Percentiles rank a stretch among this genome's conserved stretches.
phyloP scores from a whole-genome alignment of 305 asterid species.

The Fraxinus sp. region DNA sequence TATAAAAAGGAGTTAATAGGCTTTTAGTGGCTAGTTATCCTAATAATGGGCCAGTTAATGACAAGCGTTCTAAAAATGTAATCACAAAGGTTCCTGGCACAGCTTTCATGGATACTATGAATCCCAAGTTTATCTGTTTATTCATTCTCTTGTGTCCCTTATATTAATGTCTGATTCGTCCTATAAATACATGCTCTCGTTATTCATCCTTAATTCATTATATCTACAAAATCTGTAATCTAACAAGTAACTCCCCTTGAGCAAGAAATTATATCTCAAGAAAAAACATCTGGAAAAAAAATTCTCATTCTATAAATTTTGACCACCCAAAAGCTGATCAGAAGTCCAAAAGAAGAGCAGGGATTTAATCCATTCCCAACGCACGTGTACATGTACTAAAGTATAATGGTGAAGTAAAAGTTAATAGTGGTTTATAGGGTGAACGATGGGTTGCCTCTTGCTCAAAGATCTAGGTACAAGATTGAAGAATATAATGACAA shows the following conservation, averaged over 20 bases:
- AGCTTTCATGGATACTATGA: neutral
- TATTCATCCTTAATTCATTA: neutral
- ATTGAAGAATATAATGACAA: slow-evolving; percentile 23
- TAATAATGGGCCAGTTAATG: neutral
- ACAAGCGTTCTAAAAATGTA: neutral
- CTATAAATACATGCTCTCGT: neutral
- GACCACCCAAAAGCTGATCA: neutral
- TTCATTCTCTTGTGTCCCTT: neutral
- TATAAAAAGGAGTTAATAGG: neutral
- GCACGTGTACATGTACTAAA: neutral
- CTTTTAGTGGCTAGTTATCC: neutral
- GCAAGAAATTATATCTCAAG: neutral
- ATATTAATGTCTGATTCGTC: neutral
- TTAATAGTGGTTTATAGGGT: slow-evolving; percentile 33
- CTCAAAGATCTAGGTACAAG: slow-evolving; percentile 32
- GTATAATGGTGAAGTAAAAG: slow-evolving; percentile 32
- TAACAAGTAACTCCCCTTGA: neutral
- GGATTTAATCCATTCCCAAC: neutral
- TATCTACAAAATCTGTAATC: neutral
- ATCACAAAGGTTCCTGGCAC: neutral
- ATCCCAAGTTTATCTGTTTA: neutral
- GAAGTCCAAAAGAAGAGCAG: neutral
- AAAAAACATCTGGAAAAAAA: neutral
- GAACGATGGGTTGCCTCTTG: slow-evolving; percentile 37
- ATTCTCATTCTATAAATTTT: neutral